These are phyloP conservation scores for Trichoderma harzianum DNA, from an alignment of 2,329 filamentous ascomycete species.

Conservation along the genomic window DNA sequence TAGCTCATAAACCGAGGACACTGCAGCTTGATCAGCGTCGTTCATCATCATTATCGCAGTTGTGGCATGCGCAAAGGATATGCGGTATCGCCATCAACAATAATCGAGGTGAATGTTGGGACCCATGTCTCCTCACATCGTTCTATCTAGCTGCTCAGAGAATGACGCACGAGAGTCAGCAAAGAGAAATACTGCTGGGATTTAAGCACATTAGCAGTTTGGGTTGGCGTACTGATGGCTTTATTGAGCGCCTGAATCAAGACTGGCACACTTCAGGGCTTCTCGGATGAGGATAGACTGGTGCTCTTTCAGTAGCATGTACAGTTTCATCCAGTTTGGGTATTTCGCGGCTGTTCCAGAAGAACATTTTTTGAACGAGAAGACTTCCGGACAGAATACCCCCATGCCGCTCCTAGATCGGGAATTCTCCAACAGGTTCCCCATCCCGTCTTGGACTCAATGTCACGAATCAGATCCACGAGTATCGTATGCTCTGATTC, in stretches of 20 bases:
- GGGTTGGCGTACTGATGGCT: not conserved
- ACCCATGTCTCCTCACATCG: not conserved
- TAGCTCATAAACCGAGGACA: not conserved
- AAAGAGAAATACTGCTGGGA: not conserved
- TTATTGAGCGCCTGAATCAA: not conserved
- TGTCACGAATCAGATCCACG: conserved; percentile 44
- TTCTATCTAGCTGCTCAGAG: not conserved
- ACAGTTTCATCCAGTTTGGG: not conserved
- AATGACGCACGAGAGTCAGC: conserved; percentile 1
- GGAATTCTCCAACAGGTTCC: conserved; percentile 50
- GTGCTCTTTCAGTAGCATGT: not conserved
- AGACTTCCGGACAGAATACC: conserved; percentile 25
- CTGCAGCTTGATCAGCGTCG: not conserved
- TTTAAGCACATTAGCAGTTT: not conserved
- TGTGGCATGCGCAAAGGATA: conserved; percentile 7
- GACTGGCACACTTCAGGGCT: not conserved
- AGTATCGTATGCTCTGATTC: conserved; percentile 39
- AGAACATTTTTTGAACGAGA: not conserved
- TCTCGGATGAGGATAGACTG: not conserved
- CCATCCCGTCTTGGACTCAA: conserved; percentile 53
- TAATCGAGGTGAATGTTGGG: conserved; percentile 4
- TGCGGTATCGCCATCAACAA: not conserved
- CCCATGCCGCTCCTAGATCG: conserved; percentile 46
- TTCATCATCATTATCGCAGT: not conserved
- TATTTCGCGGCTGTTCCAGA: not conserved